Conservation (phyloP, 768 basidiomycete genomes). For the Mycena chlorophos region DNA sequence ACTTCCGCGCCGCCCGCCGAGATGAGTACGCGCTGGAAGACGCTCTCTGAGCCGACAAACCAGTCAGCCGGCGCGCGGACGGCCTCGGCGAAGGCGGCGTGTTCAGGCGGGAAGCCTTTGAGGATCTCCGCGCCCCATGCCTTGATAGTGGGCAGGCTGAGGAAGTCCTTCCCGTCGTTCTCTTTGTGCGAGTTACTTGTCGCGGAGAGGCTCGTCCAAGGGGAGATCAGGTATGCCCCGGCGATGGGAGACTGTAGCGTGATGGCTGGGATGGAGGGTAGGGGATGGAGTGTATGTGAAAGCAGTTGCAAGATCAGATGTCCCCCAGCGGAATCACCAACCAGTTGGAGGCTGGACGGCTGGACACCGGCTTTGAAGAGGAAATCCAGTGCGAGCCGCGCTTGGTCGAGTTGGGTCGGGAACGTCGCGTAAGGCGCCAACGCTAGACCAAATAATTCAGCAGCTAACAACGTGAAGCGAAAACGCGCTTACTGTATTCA, state of each 20-base stretch:
- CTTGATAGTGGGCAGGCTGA: constrained; percentile 16
- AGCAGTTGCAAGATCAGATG: constrained; percentile 32
- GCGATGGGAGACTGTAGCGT: constrained; percentile 24
- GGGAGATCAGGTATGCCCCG: constrained; percentile 33
- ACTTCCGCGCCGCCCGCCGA: constrained; percentile 38
- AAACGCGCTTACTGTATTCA: constrained; percentile 30
- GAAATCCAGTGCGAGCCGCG: constrained; percentile 29
- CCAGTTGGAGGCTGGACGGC: constrained; percentile 34
- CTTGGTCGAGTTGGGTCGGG: constrained; percentile 33
- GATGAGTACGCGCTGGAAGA: constrained; percentile 37
- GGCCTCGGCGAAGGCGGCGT: constrained; percentile 34
- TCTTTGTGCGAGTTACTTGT: constrained; percentile 26
- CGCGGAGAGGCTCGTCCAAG: constrained; percentile 35
- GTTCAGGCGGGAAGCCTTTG: constrained; percentile 26
- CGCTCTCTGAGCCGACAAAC: constrained; percentile 33
- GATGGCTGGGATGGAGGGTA: constrained; percentile 25
- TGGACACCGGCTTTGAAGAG: constrained; percentile 31
- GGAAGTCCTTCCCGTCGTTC: constrained; percentile 30
- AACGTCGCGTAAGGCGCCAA: constrained; percentile 28
- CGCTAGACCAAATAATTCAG: constrained; percentile 17
- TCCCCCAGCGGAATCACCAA: constrained; percentile 40
- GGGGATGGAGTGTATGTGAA: constrained; percentile 35
- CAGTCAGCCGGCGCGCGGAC: constrained; percentile 32
- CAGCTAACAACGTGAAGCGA: neutral
- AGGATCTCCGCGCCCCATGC: constrained; percentile 25